Conservation (phyloP, 768 basidiomycete species). For the Fomitopsis serialis region DNA sequence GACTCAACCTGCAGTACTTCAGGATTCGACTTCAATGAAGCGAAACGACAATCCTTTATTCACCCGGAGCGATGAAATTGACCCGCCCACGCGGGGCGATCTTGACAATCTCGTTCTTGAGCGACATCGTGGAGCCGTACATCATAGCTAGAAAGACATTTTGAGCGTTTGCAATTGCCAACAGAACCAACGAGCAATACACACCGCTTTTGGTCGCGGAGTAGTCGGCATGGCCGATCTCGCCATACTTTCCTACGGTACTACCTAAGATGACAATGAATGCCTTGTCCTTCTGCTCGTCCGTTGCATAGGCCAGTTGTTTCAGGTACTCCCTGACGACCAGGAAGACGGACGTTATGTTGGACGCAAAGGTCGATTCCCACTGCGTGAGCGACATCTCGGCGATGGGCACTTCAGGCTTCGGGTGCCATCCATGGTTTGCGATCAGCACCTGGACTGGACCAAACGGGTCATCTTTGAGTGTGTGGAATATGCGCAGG, state of each 20-base stretch:
- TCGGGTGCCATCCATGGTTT: conserved; percentile 54
- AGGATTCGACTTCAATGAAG: not conserved
- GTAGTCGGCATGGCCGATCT: conserved; percentile 63
- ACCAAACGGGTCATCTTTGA: conserved; percentile 34
- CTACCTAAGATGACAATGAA: conserved; percentile 65
- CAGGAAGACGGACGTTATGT: conserved; percentile 65
- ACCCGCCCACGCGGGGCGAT: conserved; percentile 69
- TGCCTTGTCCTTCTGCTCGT: conserved; percentile 43
- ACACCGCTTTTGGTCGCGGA: conserved; percentile 64
- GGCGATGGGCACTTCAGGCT: conserved; percentile 42
- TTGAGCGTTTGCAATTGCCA: not conserved
- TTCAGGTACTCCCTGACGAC: conserved; percentile 58
- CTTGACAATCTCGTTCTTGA: conserved; percentile 81
- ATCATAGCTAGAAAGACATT: conserved; percentile 46
- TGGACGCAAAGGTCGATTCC: conserved; percentile 54
- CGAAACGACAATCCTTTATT: conserved; percentile 7
- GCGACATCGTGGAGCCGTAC: conserved; percentile 61
- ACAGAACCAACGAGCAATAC: conserved; percentile 7
- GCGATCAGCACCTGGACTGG: conserved; percentile 54
- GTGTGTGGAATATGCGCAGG: conserved; percentile 36
- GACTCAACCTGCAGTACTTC: conserved; percentile 30
- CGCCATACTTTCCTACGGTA: conserved; percentile 69
- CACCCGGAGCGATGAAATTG: conserved; percentile 69
- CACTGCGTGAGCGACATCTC: conserved; percentile 60
- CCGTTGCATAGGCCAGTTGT: conserved; percentile 32